Evolutionary conservation across 805 yeast genomes (phyloP).

Genomic region (Zygoascus biomembranicola): DNA sequence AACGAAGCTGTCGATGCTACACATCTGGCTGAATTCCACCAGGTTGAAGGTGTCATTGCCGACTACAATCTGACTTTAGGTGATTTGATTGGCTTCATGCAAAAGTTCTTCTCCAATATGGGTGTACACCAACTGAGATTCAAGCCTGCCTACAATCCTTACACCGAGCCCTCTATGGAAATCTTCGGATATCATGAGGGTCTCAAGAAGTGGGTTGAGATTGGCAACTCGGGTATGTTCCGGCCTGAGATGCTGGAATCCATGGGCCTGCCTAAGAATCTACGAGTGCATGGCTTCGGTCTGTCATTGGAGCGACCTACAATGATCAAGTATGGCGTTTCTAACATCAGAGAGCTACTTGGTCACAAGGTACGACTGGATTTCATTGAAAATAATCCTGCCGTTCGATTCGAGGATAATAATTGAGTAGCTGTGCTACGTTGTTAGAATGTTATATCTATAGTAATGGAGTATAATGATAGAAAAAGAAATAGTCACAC

Average conservation of each 20-base stretch:
- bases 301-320: slow-evolving; percentile 96
- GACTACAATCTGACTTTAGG: slow-evolving; percentile 93
- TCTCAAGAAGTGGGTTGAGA: slow-evolving; percentile 94
- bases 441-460: too few relatives aligned
- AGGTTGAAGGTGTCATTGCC: slow-evolving; percentile 97
- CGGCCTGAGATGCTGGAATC: slow-evolving; percentile 98
- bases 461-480: too few relatives aligned
- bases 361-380: slow-evolving; percentile 96
- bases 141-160: slow-evolving; percentile 98
- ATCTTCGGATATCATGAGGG: slow-evolving; percentile 96
- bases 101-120: slow-evolving; percentile 92
- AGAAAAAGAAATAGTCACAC: too few relatives aligned
- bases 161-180: slow-evolving; percentile 98
- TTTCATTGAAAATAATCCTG: slow-evolving; percentile 92
- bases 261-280: slow-evolving; percentile 92
- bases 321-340: slow-evolving; percentile 94
- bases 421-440: background rate
- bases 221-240: slow-evolving; percentile 99
- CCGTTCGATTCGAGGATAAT: slow-evolving; percentile 84
- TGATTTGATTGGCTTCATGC: slow-evolving; percentile 96
- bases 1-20: slow-evolving; percentile 99
- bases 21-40: slow-evolving; percentile 98
- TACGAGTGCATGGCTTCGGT: slow-evolving; percentile 97
- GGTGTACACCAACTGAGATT: slow-evolving; percentile 93
- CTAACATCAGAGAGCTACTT: slow-evolving; percentile 89